Percentiles rank a stretch among this genome's conserved stretches.
phyloP scores from a whole-genome alignment of 2,329 filamentous ascomycete genomes.

The Raffaelea arxii region DNA sequence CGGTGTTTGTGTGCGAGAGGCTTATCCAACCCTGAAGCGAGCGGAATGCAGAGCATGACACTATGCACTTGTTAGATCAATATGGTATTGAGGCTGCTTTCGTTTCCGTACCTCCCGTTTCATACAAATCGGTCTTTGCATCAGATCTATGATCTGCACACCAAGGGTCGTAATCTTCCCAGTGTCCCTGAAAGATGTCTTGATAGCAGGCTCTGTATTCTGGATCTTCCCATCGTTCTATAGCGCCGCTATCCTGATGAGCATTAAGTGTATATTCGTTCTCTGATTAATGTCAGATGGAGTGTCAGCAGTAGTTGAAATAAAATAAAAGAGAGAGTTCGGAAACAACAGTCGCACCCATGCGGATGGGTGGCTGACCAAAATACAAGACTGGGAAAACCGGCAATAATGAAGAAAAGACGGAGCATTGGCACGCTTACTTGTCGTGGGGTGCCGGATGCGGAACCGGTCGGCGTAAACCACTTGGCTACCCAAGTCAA shows the following conservation, averaged over 20 bases:
- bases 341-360: neutral
- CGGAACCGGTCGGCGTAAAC: constrained; percentile 18
- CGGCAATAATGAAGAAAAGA: no score
- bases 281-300: neutral
- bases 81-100: neutral
- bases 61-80: constrained; percentile 15
- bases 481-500: constrained; percentile 14
- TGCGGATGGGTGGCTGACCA: no score
- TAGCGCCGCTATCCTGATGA: constrained; percentile 44
- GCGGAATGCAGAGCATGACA: constrained; percentile 58
- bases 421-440: constrained; percentile 26
- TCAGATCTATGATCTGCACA: constrained; percentile 35
- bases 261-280: constrained; percentile 44
- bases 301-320: neutral
- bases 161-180: constrained; percentile 61
- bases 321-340: neutral
- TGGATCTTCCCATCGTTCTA: constrained; percentile 47
- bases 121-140: constrained; percentile 16
- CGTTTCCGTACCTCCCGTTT: constrained; percentile 8
- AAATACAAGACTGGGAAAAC: no score
- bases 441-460: constrained; percentile 19
- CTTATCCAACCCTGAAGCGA: constrained; percentile 63
- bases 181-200: constrained; percentile 49
- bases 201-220: constrained; percentile 50
- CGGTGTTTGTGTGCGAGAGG: constrained; percentile 51